Evolutionary conservation across 2,329 filamentous ascomycete species (phyloP).

Genomic region (Aspergillus cejpii): DNA sequence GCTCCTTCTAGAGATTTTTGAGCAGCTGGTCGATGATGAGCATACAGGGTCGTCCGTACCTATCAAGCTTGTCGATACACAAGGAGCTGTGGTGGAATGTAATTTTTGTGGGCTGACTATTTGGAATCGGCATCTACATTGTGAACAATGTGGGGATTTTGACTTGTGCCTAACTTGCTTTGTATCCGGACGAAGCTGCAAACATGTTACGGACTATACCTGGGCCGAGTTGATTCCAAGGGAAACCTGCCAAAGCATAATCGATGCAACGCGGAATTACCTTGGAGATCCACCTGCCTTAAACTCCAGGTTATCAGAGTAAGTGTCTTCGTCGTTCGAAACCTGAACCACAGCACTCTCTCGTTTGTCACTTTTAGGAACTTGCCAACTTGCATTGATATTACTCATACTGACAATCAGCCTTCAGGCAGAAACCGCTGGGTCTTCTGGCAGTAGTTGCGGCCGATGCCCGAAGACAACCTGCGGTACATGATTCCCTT

Average conservation of each 20-base stretch:
- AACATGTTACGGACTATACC: conserved; percentile 27
- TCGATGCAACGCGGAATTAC: conserved; percentile 2
- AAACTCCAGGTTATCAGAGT: conserved; percentile 3
- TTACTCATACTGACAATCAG: not conserved
- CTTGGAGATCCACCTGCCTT: not conserved
- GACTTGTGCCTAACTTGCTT: conserved; percentile 34
- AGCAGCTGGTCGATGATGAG: conserved; percentile 30
- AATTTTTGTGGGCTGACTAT: conserved; percentile 36
- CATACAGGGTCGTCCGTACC: conserved; percentile 19
- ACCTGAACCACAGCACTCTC: not conserved
- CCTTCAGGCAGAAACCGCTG: conserved; percentile 12
- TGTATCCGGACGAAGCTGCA: conserved; percentile 32
- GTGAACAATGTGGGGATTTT: conserved; percentile 32
- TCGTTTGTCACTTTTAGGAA: not conserved
- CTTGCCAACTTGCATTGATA: not conserved
- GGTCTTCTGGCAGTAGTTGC: conserved; percentile 21
- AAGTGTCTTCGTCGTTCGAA: not conserved
- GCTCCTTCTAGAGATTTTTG: conserved; percentile 26
- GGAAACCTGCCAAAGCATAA: conserved; percentile 23
- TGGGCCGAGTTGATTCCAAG: conserved; percentile 31
- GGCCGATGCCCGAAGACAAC: conserved; percentile 20
- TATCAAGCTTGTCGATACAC: conserved; percentile 26
- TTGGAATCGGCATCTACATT: conserved; percentile 36
- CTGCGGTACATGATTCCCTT: conserved; percentile 10
- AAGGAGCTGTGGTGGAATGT: conserved; percentile 30